Evolutionary conservation across 495 filamentous ascomycete species (phyloP).

Genomic region (Collariella sp.): DNA sequence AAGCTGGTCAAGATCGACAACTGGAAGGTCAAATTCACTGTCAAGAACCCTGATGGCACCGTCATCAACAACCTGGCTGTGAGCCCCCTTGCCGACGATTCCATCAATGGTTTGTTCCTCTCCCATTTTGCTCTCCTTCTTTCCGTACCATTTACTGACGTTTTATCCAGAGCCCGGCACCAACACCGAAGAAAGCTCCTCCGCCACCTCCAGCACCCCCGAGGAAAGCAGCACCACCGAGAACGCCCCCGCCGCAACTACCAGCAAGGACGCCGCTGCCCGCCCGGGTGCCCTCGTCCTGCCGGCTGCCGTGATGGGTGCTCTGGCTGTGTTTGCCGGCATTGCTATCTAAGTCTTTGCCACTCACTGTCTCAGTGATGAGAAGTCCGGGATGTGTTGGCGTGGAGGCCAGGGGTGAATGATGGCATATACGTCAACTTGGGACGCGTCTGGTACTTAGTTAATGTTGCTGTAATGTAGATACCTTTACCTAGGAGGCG

Average conservation of each 20-base stretch:
- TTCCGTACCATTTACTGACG: conserved; percentile 7
- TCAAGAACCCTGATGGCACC: conserved; percentile 34
- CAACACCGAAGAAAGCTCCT: conserved; percentile 9
- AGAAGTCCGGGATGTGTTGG: background rate
- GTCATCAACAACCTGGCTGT: conserved; percentile 31
- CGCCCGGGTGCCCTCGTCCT: conserved; percentile 6
- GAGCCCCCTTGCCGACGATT: conserved; percentile 35
- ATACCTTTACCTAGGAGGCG: no score
- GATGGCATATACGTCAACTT: background rate
- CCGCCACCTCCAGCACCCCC: background rate
- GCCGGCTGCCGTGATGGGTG: conserved; percentile 18
- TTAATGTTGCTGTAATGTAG: no score
- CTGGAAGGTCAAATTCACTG: conserved; percentile 33
- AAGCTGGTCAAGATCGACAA: conserved; percentile 35
- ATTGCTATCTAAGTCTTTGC: conserved; percentile 11
- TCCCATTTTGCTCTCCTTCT: background rate
- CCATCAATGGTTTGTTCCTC: conserved; percentile 26
- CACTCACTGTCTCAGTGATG: background rate
- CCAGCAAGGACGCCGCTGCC: conserved; percentile 14
- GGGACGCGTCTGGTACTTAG: no score
- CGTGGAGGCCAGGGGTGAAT: no score
- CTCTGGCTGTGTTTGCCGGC: conserved; percentile 21
- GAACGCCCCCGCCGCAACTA: background rate
- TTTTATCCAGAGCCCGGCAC: conserved; percentile 17
- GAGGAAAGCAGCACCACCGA: background rate